phyloP scores from a whole-genome alignment of 306 rosid genomes.

The Fagus crenata region DNA sequence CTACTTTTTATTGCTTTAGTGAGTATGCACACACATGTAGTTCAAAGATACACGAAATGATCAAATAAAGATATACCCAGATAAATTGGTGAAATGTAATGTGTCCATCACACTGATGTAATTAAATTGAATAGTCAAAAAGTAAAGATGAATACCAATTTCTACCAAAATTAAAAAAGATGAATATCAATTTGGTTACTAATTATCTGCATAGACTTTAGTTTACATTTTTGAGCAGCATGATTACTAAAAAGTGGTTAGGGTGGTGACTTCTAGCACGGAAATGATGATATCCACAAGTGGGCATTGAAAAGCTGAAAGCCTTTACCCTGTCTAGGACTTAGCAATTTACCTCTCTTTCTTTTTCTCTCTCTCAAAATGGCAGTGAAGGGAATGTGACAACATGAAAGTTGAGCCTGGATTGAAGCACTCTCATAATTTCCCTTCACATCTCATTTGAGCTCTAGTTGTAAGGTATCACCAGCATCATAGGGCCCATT shows the following conservation, averaged over 20 bases:
- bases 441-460: slow-evolving; percentile 29
- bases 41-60: no score
- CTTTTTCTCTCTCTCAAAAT: background rate
- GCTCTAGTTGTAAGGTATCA: slow-evolving; percentile 34
- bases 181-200: slow-evolving; percentile 27
- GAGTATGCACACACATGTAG: background rate
- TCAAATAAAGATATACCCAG: no score
- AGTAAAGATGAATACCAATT: slow-evolving; percentile 30
- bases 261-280: slow-evolving; percentile 49
- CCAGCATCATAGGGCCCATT: slow-evolving; percentile 67
- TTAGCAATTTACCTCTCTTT: slow-evolving; percentile 26
- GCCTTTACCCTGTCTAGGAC: slow-evolving; percentile 46
- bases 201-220: slow-evolving; percentile 17
- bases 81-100: background rate
- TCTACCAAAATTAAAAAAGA: background rate
- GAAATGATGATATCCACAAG: slow-evolving; percentile 67
- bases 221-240: slow-evolving; percentile 16
- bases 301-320: slow-evolving; percentile 63
- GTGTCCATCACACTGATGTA: background rate
- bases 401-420: slow-evolving; percentile 31
- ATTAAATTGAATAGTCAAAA: background rate
- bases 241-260: slow-evolving; percentile 39
- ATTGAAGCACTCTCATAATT: slow-evolving; percentile 28
- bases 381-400: slow-evolving; percentile 18
- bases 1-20: background rate